Evolutionary conservation across 2,329 filamentous ascomycete genomes (phyloP).

Genomic region (Celoporthe dispersa): DNA sequence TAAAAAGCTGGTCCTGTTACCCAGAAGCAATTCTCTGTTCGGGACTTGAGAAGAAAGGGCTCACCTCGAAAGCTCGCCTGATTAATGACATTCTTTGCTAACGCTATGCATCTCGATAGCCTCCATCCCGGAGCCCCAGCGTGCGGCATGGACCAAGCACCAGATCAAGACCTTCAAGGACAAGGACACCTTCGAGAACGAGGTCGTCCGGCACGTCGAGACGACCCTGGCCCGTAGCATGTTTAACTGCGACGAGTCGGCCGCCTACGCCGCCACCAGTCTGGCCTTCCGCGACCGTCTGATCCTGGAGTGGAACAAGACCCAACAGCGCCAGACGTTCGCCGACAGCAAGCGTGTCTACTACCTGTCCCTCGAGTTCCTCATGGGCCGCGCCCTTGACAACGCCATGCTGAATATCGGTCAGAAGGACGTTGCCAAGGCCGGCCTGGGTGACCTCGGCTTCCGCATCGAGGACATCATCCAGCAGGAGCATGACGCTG

Average conservation of each 20-base stretch:
- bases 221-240: slow-evolving; percentile 94
- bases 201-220: slow-evolving; percentile 92
- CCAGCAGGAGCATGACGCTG: slow-evolving; percentile 92
- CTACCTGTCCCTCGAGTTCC: slow-evolving; percentile 94
- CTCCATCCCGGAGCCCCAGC: slow-evolving; percentile 85
- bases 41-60: neutral
- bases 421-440: slow-evolving; percentile 81
- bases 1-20: neutral
- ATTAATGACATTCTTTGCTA: neutral
- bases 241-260: slow-evolving; percentile 96
- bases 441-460: slow-evolving; percentile 84
- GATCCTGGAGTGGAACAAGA: slow-evolving; percentile 96
- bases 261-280: slow-evolving; percentile 88
- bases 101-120: slow-evolving; percentile 45
- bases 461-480: slow-evolving; percentile 98
- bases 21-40: neutral
- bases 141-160: slow-evolving; percentile 74
- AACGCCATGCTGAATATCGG: slow-evolving; percentile 98
- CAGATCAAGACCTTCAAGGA: slow-evolving; percentile 71
- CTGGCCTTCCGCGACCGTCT: slow-evolving; percentile 91
- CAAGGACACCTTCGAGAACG: slow-evolving; percentile 83
- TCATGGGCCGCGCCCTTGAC: slow-evolving; percentile 95
- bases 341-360: slow-evolving; percentile 92
- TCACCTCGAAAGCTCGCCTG: neutral
- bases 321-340: slow-evolving; percentile 93